These are phyloP conservation scores for Coemansia sp. DNA, from an alignment of 192 early-diverging fungal species.

Conservation along the genomic window DNA sequence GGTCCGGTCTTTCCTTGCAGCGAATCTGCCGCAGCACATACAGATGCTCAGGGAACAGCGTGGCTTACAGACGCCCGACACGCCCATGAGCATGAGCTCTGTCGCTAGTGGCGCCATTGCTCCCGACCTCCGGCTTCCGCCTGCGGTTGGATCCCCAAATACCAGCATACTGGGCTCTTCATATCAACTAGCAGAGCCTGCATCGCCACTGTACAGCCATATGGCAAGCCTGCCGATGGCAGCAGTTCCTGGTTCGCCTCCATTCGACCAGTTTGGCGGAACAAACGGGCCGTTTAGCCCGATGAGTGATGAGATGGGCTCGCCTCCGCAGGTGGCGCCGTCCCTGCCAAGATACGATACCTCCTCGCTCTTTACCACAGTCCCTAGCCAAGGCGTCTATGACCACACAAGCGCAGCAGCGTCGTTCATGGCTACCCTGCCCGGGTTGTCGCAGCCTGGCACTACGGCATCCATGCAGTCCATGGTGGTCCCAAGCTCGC, in stretches of 20 bases:
- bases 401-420: neutral
- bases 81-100: conserved; percentile 3
- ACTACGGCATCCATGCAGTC: conserved; percentile 1
- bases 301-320: neutral
- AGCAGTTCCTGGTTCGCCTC: neutral
- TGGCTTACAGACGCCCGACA: conserved; percentile 31
- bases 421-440: neutral
- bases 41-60: conserved; percentile 1
- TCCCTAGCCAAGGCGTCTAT: neutral
- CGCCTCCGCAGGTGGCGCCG: neutral
- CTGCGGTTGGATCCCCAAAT: neutral
- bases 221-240: neutral
- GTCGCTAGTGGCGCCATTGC: neutral
- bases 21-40: conserved; percentile 25
- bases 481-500: neutral
- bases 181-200: neutral
- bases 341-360: neutral
- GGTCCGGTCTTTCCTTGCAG: conserved; percentile 22
- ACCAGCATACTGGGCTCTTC: neutral
- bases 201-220: neutral
- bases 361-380: conserved; percentile 1
- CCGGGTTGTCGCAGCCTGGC: neutral
- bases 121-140: neutral
- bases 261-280: neutral
- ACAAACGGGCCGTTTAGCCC: conserved; percentile 1